Conservation (phyloP, 192 early-diverging fungal genomes). For the Funneliformis geosporum region DNA sequence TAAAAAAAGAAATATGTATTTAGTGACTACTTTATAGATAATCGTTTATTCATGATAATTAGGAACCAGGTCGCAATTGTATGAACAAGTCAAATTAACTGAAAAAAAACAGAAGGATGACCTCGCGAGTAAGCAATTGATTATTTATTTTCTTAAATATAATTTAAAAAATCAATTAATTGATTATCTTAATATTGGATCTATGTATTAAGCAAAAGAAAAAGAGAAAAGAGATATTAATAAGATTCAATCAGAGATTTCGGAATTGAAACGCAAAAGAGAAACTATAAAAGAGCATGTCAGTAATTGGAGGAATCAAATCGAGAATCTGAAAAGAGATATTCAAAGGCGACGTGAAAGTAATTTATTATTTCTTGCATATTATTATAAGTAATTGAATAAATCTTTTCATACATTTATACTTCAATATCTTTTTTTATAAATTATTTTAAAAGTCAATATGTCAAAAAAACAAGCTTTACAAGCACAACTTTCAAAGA, state of each 20-base stretch:
- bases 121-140: not conserved
- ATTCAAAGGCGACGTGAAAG: conserved; percentile 12
- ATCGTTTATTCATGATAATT: not conserved
- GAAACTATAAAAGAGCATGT: not conserved
- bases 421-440: not conserved
- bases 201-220: not conserved
- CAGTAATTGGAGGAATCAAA: not conserved
- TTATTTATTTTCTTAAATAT: not conserved
- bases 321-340: not conserved
- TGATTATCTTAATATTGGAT: not conserved
- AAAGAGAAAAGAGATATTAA: conserved; percentile 10
- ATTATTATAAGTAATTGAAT: not conserved
- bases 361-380: not conserved
- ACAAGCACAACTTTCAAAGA: not conserved
- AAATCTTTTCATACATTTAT: not conserved
- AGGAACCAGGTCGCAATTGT: not conserved
- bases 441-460: not conserved
- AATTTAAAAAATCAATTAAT: not conserved
- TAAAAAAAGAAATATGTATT: not conserved
- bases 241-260: not conserved
- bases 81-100: conserved; percentile 6
- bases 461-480: not conserved
- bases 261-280: not conserved
- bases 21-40: not conserved
- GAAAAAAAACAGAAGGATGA: conserved; percentile 9